These are phyloP conservation scores for Epichloe sibirici DNA, from an alignment of 2,329 filamentous ascomycete genomes.

Conservation along the genomic window DNA sequence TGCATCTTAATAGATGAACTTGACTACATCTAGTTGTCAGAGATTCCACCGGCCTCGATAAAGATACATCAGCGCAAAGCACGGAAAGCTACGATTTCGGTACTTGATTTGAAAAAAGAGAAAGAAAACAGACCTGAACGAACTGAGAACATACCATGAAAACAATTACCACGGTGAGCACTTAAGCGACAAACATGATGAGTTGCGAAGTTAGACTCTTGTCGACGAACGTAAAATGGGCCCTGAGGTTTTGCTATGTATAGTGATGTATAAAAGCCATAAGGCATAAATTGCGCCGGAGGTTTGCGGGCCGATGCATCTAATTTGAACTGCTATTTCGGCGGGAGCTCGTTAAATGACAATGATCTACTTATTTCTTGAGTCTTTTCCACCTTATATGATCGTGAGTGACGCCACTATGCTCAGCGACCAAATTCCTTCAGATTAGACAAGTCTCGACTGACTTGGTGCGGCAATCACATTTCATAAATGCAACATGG, in stretches of 20 bases:
- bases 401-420: neutral
- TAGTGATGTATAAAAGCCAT: neutral
- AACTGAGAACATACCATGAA: neutral
- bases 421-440: neutral
- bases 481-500: neutral
- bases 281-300: neutral
- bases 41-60: neutral
- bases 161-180: neutral
- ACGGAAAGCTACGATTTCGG: neutral
- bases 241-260: neutral
- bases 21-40: neutral
- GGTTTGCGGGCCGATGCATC: neutral
- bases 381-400: neutral
- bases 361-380: neutral
- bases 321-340: neutral
- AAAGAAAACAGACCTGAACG: neutral
- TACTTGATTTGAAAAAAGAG: neutral
- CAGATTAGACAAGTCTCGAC: neutral
- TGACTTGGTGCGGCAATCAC: neutral
- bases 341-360: neutral
- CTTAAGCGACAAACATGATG: neutral
- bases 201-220: neutral
- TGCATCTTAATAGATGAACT: neutral
- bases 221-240: slow-evolving; percentile 1
- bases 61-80: neutral